Conservation (phyloP, 345 rosid genomes). For the Eucalyptus dawsonii region DNA sequence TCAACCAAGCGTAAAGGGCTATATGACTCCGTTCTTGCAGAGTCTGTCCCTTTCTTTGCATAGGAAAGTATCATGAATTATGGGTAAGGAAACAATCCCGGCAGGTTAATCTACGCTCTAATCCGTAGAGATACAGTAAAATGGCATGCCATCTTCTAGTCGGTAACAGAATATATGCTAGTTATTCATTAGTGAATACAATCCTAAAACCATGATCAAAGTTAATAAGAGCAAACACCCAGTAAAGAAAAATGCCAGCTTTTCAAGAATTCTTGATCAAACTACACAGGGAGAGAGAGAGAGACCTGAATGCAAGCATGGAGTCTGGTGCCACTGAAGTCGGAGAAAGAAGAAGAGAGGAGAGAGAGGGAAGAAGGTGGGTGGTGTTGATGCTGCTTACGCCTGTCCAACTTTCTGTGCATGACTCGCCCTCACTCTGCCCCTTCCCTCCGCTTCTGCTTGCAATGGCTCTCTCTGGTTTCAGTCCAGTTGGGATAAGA, state of each 20-base stretch:
- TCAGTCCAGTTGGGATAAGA: neutral
- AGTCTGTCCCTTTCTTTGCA: neutral
- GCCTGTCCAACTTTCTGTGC: constrained; percentile 68
- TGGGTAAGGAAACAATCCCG: neutral
- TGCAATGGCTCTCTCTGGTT: neutral
- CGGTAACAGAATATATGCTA: neutral
- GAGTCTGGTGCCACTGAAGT: constrained; percentile 84
- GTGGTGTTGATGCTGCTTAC: constrained; percentile 41
- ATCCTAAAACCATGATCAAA: neutral
- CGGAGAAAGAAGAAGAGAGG: constrained; percentile 74
- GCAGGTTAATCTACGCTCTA: neutral
- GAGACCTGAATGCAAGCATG: constrained; percentile 53
- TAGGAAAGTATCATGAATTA: neutral
- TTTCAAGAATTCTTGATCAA: neutral
- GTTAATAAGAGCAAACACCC: neutral
- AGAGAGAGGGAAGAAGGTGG: constrained; percentile 37
- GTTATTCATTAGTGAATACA: neutral
- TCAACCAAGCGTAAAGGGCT: neutral
- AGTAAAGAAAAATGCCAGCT: neutral
- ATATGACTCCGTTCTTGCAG: neutral
- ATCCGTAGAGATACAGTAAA: neutral
- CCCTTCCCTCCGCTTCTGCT: neutral
- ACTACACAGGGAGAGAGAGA: neutral
- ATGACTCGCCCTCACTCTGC: constrained; percentile 7
- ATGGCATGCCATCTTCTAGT: neutral